Conservation (phyloP, 208 protist genomes). For the Endotrypanum monterogeii region DNA sequence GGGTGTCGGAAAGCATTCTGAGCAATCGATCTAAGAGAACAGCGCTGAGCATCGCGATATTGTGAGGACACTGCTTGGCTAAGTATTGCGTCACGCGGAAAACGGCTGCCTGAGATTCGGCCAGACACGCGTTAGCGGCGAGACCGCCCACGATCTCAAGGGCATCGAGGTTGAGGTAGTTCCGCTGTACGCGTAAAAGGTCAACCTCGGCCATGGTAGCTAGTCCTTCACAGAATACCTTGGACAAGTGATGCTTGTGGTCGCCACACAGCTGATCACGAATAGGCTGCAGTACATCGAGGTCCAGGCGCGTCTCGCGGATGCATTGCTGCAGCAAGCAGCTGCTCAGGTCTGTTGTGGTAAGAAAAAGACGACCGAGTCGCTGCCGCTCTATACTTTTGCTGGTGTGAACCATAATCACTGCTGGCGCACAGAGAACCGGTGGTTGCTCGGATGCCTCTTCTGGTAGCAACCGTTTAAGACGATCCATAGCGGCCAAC, state of each 20-base stretch:
- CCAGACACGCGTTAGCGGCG: slow-evolving; percentile 32
- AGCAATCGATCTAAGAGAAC: slow-evolving; percentile 47
- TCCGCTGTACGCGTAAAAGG: slow-evolving; percentile 28
- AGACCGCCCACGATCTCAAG: slow-evolving; percentile 65
- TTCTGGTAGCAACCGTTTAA: slow-evolving; percentile 24
- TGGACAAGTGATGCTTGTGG: slow-evolving; percentile 34
- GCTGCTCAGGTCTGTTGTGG: slow-evolving; percentile 30
- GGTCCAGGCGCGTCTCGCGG: slow-evolving; percentile 37
- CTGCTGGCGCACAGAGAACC: slow-evolving; percentile 16
- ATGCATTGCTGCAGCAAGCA: slow-evolving; percentile 35
- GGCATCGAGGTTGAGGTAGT: slow-evolving; percentile 69
- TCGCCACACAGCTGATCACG: slow-evolving; percentile 58
- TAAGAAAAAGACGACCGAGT: slow-evolving; percentile 30
- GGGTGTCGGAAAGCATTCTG: slow-evolving; percentile 31
- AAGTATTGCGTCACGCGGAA: slow-evolving; percentile 44
- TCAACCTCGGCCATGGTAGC: slow-evolving; percentile 29
- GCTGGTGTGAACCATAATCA: slow-evolving; percentile 31
- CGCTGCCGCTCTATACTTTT: slow-evolving; percentile 28
- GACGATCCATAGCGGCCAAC: slow-evolving; percentile 29
- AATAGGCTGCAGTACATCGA: slow-evolving; percentile 50
- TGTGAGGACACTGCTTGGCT: slow-evolving; percentile 44
- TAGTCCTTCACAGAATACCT: slow-evolving; percentile 64
- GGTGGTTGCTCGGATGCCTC: slow-evolving; percentile 20
- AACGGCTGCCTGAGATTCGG: slow-evolving; percentile 59
- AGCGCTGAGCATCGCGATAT: slow-evolving; percentile 49